Evolutionary conservation across 1,284 basidiomycete genomes (phyloP).

Genomic region (Austroboletus novae-zelandiae): DNA sequence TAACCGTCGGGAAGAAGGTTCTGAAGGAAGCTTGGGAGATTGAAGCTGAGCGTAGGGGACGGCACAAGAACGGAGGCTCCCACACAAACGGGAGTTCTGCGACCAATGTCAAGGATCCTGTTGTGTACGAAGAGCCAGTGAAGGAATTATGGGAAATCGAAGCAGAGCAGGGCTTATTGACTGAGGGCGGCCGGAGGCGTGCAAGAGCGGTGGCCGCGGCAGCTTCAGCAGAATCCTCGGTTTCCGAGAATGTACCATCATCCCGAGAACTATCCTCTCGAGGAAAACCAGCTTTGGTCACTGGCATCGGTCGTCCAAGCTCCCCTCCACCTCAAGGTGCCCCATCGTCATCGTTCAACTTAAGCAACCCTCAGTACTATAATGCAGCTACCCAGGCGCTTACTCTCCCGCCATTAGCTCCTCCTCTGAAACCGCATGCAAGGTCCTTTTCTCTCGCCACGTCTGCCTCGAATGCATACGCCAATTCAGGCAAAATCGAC

Average conservation of each 20-base stretch:
- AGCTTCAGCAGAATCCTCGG: slow-evolving; percentile 43
- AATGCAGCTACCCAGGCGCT: slow-evolving; percentile 51
- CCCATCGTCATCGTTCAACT: slow-evolving; percentile 29
- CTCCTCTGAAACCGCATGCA: slow-evolving; percentile 53
- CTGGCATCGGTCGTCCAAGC: slow-evolving; percentile 25
- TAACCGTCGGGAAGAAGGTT: slow-evolving; percentile 67
- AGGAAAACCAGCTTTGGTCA: slow-evolving; percentile 13
- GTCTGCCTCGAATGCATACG: slow-evolving; percentile 18
- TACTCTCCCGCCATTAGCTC: slow-evolving; percentile 58
- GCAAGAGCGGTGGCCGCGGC: slow-evolving; percentile 46
- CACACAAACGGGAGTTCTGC: slow-evolving; percentile 10
- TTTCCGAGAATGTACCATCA: slow-evolving; percentile 2
- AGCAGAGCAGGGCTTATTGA: slow-evolving; percentile 67
- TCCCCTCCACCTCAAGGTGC: slow-evolving; percentile 20
- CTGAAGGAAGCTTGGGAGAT: slow-evolving; percentile 75
- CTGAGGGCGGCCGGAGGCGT: slow-evolving; percentile 65
- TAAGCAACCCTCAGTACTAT: slow-evolving; percentile 60
- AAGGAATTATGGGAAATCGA: slow-evolving; percentile 79
- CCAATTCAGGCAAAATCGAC: slow-evolving; percentile 38
- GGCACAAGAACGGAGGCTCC: slow-evolving; percentile 34
- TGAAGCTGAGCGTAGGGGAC: slow-evolving; percentile 57
- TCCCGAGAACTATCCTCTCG: neutral
- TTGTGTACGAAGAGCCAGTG: slow-evolving; percentile 36
- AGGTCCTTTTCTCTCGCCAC: slow-evolving; percentile 61
- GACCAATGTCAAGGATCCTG: slow-evolving; percentile 4